Percentiles rank a stretch among this genome's conserved stretches.
These are phyloP conservation scores for Diplosphaera chodatii DNA, from an alignment of 139 green algal genomes.

Conservation along the genomic window DNA sequence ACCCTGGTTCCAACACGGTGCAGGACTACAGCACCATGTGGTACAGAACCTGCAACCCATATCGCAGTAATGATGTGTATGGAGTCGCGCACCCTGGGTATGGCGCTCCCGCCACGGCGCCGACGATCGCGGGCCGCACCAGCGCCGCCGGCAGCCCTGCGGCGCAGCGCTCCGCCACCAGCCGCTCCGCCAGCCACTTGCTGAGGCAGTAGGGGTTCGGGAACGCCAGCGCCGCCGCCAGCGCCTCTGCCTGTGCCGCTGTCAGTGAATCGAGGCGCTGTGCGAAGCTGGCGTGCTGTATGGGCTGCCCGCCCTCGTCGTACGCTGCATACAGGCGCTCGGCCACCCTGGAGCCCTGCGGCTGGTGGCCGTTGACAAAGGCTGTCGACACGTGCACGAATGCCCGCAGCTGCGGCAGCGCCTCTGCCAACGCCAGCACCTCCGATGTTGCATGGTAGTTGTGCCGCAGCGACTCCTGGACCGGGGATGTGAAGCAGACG, in stretches of 20 bases:
- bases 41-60: too few relatives aligned
- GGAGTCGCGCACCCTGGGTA: slow-evolving; percentile 5
- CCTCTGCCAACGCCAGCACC: slow-evolving; percentile 14
- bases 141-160: slow-evolving; percentile 4
- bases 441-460: slow-evolving; percentile 22
- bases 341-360: slow-evolving; percentile 7
- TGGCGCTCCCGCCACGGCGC: slow-evolving; percentile 6
- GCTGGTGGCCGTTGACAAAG: slow-evolving; percentile 29
- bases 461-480: slow-evolving; percentile 7
- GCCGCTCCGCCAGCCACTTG: slow-evolving; percentile 31
- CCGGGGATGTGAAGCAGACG: slow-evolving; percentile 15
- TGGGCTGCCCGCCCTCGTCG: not conserved
- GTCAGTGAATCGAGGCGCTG: too few relatives aligned
- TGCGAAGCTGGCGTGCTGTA: too few relatives aligned
- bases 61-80: too few relatives aligned
- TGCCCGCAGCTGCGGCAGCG: slow-evolving; percentile 13
- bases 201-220: slow-evolving; percentile 28
- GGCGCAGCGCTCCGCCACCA: slow-evolving; percentile 11
- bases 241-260: not conserved
- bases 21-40: too few relatives aligned
- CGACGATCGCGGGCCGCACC: slow-evolving; percentile 23
- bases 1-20: too few relatives aligned
- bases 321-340: slow-evolving; percentile 15
- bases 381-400: slow-evolving; percentile 34
- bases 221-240: slow-evolving; percentile 1